A percentile compares a stretch with the other conserved stretches of the same genome.
Evolutionary conservation across 495 filamentous ascomycete species (phyloP).

Genomic region (Astrothelium subdiscretum): DNA sequence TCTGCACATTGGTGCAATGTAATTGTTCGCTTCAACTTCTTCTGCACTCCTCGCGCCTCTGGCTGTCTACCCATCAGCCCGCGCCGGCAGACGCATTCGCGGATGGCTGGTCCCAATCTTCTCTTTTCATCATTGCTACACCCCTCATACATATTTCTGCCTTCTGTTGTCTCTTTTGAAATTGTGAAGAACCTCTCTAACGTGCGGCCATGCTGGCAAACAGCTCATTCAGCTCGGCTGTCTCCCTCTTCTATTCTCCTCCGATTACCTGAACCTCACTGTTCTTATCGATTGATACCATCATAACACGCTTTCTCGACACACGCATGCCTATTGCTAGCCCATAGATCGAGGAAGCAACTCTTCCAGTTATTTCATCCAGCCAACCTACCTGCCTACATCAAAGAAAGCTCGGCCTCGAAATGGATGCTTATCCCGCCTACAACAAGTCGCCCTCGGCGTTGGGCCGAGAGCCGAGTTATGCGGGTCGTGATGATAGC

Average conservation of each 20-base stretch:
- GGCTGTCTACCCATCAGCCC: neutral
- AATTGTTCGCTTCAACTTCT: neutral
- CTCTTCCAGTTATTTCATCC: neutral
- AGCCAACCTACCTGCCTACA: neutral
- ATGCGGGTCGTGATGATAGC: slow-evolving; percentile 8
- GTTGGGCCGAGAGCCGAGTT: neutral
- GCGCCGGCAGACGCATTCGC: neutral
- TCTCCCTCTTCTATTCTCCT: neutral
- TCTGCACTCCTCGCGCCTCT: neutral
- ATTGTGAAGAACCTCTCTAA: slow-evolving; percentile 16
- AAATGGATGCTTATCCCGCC: neutral
- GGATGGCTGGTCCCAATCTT: neutral
- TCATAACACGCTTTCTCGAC: no score
- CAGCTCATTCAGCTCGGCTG: slow-evolving; percentile 14
- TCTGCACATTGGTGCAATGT: neutral
- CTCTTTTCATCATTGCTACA: slow-evolving; percentile 7
- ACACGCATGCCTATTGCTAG: neutral
- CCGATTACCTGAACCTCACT: slow-evolving; percentile 7
- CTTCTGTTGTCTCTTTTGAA: slow-evolving; percentile 5
- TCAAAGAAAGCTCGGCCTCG: neutral
- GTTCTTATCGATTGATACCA: neutral
- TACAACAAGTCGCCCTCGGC: slow-evolving; percentile 1
- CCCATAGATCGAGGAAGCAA: neutral
- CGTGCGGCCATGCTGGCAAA: slow-evolving; percentile 23
- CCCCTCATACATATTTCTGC: slow-evolving; percentile 10